These are phyloP conservation scores for Pugionium cornutum DNA, from an alignment of 345 rosid species.

Conservation along the genomic window DNA sequence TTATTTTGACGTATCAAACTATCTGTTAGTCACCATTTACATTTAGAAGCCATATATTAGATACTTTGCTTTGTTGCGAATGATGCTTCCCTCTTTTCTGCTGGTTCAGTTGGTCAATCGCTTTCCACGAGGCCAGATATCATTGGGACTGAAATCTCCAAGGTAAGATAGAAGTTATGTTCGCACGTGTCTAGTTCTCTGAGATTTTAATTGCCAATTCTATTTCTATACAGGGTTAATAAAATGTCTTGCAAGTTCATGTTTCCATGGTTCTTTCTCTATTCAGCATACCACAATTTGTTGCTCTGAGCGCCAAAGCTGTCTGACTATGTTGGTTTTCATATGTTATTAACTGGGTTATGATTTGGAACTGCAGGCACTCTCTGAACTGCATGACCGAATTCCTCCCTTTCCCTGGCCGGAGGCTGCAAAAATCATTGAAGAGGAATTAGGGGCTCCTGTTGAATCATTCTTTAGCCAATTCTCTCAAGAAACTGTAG, in stretches of 20 bases:
- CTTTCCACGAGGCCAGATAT: constrained; percentile 95
- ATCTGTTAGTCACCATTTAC: constrained; percentile 26
- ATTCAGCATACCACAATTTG: constrained; percentile 16
- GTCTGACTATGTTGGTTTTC: constrained; percentile 15
- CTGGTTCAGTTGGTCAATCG: constrained; percentile 95
- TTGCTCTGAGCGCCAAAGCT: constrained; percentile 13
- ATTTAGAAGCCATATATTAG: constrained; percentile 37
- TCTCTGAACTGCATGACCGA: constrained; percentile 85
- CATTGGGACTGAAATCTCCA: constrained; percentile 81
- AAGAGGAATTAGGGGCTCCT: constrained; percentile 90
- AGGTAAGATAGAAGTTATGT: constrained; percentile 53
- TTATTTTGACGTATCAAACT: constrained; percentile 31
- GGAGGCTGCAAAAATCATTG: constrained; percentile 69
- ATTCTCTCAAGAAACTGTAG: constrained; percentile 82
- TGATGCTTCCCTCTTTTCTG: constrained; percentile 45
- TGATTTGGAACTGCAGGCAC: constrained; percentile 60
- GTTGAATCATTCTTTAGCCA: constrained; percentile 62
- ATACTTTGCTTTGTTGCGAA: constrained; percentile 41
- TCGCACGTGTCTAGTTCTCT: background rate
- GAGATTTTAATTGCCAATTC: background rate
- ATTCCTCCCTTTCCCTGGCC: constrained; percentile 85
- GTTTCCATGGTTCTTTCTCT: constrained; percentile 10
- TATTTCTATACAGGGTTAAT: background rate
- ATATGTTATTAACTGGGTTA: constrained; percentile 21
- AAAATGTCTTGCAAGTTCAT: background rate